Evolutionary conservation across 2,329 filamentous ascomycete species (phyloP), one percentile per base, ranked within the genome.

Genomic region (Penicillium griseofulvum): DNA sequence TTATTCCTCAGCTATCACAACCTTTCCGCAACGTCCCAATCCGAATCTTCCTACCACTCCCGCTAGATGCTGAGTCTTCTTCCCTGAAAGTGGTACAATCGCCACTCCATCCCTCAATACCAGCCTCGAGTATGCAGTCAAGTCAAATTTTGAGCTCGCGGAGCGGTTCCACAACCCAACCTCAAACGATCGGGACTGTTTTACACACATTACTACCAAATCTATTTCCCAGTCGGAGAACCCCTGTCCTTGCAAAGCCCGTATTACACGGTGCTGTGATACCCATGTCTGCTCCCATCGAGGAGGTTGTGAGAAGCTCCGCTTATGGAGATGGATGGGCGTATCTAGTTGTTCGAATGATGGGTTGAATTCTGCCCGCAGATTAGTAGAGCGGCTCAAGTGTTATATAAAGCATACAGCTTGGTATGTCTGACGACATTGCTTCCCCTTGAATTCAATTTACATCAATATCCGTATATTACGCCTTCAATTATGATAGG

Each of bases 311-410:
- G 75, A 83, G 86, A 54, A 88, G 88, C 67, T 88, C 89, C 4
- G 86, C 90, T 1, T 97, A 97, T 78, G 86, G 91, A 0, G 94
- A 99, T 74, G 94, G 94, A 0, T 99, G 92, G 88, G 73, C 96
- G 26, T 90, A 91, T 72, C 74, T 97, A 39, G 89, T 91, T 49
- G 83, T 97, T 5, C 81, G 87, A 19, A 87, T 95, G 78, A 80
- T 91, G 68, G 78, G n/a, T n/a, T n/a, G n/a, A n/a, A n/a, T n/a
- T n/a, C n/a, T n/a, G n/a, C n/a, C n/a, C n/a, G n/a, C n/a, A n/a
- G n/a, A n/a, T n/a, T n/a, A n/a, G n/a, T n/a, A n/a, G n/a, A n/a
- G n/a, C n/a, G n/a, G n/a, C n/a, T n/a, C n/a, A n/a, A n/a, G n/a
- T n/a, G n/a, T n/a, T n/a, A n/a, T n/a, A n/a, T n/a, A n/a, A n/a